Percentiles rank a stretch among this genome's conserved stretches.
These are phyloP conservation scores for Sporothrix protearum DNA, from an alignment of 2,329 filamentous ascomycete genomes.

Conservation along the genomic window DNA sequence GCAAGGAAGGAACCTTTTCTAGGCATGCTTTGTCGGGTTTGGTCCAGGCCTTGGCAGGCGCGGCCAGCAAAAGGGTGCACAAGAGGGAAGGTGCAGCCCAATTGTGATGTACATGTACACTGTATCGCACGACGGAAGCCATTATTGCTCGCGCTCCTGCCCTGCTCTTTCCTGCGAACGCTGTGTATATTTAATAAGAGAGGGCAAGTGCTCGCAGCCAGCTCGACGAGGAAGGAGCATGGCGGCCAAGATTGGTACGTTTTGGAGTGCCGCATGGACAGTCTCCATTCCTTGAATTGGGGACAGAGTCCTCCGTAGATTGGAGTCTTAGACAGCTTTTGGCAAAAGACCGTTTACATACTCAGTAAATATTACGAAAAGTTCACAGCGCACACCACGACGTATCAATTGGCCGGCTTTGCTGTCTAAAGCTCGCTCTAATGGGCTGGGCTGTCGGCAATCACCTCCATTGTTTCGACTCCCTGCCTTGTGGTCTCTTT, in stretches of 20 bases:
- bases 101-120: too few species aligned
- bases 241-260: neutral
- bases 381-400: neutral
- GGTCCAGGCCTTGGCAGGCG: slow-evolving; percentile 8
- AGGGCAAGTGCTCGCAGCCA: neutral
- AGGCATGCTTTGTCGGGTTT: neutral
- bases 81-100: neutral
- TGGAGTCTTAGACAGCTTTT: neutral
- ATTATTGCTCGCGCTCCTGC: too few species aligned
- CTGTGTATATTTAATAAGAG: too few species aligned
- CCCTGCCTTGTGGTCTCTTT: neutral
- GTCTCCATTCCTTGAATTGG: neutral
- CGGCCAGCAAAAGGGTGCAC: neutral
- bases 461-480: slow-evolving; percentile 2
- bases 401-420: slow-evolving; percentile 3
- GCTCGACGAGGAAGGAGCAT: neutral
- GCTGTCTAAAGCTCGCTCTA: slow-evolving; percentile 15
- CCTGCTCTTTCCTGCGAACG: neutral
- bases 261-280: slow-evolving; percentile 4
- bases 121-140: neutral
- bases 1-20: slow-evolving; percentile 10
- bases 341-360: neutral
- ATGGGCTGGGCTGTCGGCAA: slow-evolving; percentile 13
- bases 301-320: neutral
- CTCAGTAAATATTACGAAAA: neutral